These are phyloP conservation scores for Triticum turgidum DNA, from an alignment of 176 grass and related monocot species.

Conservation along the genomic window DNA sequence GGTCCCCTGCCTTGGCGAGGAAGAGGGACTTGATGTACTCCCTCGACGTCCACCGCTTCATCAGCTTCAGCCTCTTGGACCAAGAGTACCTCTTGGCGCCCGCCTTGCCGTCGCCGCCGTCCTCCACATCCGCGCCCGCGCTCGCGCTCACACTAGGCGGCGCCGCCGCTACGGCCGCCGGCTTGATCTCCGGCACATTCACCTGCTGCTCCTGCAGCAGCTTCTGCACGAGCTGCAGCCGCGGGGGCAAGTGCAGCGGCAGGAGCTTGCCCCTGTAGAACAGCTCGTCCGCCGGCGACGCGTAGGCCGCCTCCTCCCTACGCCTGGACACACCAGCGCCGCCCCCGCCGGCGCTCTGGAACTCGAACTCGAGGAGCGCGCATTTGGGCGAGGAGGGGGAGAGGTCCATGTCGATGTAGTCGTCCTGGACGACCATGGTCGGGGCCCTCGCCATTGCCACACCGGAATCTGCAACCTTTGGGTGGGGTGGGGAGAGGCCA, in stretches of 20 bases:
- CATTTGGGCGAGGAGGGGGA: conserved; percentile 40
- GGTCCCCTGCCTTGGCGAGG: conserved; percentile 37
- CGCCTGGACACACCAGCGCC: not conserved
- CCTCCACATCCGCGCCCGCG: not conserved
- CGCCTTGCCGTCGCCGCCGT: not conserved
- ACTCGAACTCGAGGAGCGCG: conserved; percentile 58
- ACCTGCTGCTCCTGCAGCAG: conserved; percentile 49
- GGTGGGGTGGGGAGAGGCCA: not conserved
- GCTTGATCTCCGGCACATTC: not conserved
- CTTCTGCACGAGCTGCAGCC: conserved; percentile 76
- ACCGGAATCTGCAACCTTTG: not conserved
- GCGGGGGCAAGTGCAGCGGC: conserved; percentile 72
- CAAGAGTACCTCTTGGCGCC: conserved; percentile 57
- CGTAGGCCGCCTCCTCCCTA: conserved; percentile 25
- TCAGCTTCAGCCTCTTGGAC: conserved; percentile 67
- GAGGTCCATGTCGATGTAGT: conserved; percentile 95
- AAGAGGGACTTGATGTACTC: conserved; percentile 79
- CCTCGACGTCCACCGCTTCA: conserved; percentile 74
- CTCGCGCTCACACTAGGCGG: not conserved
- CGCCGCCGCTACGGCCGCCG: not conserved
- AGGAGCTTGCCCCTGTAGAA: conserved; percentile 96
- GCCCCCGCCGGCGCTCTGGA: conserved; percentile 29
- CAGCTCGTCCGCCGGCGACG: conserved; percentile 84
- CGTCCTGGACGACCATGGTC: conserved; percentile 57
- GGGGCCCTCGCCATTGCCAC: conserved; percentile 47